Conservation (phyloP, 2,329 filamentous ascomycete genomes). For the Trichoderma endophyticum region DNA sequence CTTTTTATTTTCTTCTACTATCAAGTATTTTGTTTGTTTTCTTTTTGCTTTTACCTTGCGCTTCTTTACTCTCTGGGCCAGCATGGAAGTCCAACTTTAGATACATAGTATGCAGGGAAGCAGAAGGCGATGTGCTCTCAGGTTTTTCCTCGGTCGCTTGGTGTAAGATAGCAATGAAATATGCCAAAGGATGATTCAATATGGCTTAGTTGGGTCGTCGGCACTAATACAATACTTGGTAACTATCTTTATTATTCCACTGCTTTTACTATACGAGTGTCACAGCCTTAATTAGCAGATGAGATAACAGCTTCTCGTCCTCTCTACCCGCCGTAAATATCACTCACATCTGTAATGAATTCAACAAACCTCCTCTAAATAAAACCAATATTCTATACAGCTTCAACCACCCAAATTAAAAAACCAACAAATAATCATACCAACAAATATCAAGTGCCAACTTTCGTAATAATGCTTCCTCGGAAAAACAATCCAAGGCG, state of each 20-base stretch:
- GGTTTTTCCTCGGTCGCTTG: no score
- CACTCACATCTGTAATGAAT: no score
- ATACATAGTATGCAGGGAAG: not conserved
- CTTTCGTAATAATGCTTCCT: not conserved
- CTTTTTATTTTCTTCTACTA: not conserved
- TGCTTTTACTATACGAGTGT: not conserved
- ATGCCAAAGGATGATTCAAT: not conserved
- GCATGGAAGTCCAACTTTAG: not conserved
- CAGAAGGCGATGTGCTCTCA: not conserved
- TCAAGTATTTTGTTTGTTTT: not conserved
- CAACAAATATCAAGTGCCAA: not conserved
- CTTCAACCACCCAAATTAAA: not conserved
- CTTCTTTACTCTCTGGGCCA: not conserved
- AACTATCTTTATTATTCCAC: not conserved
- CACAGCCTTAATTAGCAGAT: not conserved
- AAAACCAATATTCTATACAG: not conserved
- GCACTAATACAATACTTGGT: not conserved
- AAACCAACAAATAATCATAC: no score
- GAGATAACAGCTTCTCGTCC: not conserved
- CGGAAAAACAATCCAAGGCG: not conserved
- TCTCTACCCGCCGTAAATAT: not conserved
- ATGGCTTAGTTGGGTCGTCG: not conserved
- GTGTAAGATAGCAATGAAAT: constrained; percentile 5
- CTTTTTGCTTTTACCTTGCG: not conserved
- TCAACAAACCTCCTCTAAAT: not conserved